Evolutionary conservation across 2,329 filamentous ascomycete species (phyloP).

Genomic region (Epichloe sibirici): DNA sequence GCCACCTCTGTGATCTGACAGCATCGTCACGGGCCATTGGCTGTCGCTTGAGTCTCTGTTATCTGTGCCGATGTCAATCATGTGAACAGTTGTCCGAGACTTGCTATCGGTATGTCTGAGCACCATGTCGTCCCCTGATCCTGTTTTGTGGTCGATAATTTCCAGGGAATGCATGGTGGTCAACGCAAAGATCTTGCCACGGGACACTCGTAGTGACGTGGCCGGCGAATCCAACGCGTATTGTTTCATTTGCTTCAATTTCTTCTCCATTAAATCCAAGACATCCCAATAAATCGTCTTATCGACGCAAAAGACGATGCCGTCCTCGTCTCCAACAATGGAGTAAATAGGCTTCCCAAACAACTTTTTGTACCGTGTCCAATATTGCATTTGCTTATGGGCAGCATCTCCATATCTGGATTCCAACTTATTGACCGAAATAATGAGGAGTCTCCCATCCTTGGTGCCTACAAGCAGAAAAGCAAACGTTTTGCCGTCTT

Average conservation of each 20-base stretch:
- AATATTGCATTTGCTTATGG: slow-evolving; percentile 31
- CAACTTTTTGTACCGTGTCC: slow-evolving; percentile 37
- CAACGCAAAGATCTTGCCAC: slow-evolving; percentile 37
- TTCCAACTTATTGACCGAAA: slow-evolving; percentile 30
- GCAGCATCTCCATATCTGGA: slow-evolving; percentile 8
- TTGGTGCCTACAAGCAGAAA: slow-evolving; percentile 50
- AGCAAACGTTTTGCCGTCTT: slow-evolving; percentile 44
- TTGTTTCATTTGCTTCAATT: slow-evolving; percentile 33
- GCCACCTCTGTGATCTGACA: slow-evolving; percentile 34
- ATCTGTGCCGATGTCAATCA: slow-evolving; percentile 29
- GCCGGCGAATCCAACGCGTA: slow-evolving; percentile 42
- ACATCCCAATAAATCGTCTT: slow-evolving; percentile 42
- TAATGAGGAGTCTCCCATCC: slow-evolving; percentile 41
- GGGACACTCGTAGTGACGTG: slow-evolving; percentile 33
- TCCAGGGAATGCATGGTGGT: slow-evolving; percentile 43
- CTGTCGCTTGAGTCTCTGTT: slow-evolving; percentile 13
- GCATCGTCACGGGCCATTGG: slow-evolving; percentile 30
- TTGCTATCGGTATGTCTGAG: slow-evolving; percentile 34
- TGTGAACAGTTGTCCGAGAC: slow-evolving; percentile 31
- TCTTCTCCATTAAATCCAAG: slow-evolving; percentile 38
- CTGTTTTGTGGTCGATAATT: slow-evolving; percentile 36
- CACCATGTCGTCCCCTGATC: slow-evolving; percentile 22
- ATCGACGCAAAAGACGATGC: slow-evolving; percentile 45
- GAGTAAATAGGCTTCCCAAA: slow-evolving; percentile 40
- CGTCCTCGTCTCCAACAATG: slow-evolving; percentile 39